phyloP scores from a whole-genome alignment of 306 rosid species.

The Coriaria nepalensis region DNA sequence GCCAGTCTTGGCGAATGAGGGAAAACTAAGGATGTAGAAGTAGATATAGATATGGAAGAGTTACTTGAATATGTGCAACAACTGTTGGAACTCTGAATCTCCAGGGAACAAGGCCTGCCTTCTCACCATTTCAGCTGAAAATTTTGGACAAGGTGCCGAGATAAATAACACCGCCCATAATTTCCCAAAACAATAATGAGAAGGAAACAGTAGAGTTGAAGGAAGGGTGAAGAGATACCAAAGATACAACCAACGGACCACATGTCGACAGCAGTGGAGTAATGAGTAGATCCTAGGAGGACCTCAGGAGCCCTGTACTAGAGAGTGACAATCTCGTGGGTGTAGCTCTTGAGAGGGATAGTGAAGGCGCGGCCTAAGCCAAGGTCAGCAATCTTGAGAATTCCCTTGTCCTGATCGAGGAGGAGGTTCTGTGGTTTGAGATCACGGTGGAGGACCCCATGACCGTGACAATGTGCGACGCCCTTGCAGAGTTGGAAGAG shows the following conservation, averaged over 20 bases:
- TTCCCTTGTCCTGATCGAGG: constrained; percentile 56
- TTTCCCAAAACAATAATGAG: not conserved
- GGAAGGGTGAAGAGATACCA: constrained; percentile 17
- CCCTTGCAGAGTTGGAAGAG: constrained; percentile 90
- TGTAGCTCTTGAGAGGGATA: constrained; percentile 86
- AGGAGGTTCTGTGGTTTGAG: constrained; percentile 91
- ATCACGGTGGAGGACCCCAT: constrained; percentile 84
- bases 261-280: constrained; percentile 89
- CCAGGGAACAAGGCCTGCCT: constrained; percentile 85
- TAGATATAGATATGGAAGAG: not conserved
- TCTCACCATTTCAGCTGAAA: constrained; percentile 75
- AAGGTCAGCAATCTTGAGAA: constrained; percentile 81
- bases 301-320: constrained; percentile 98
- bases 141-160: not conserved
- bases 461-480: constrained; percentile 88
- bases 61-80: constrained; percentile 80
- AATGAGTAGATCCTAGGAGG: constrained; percentile 71
- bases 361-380: constrained; percentile 90
- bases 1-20: not conserved
- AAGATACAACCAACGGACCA: constrained; percentile 98
- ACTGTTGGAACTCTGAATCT: constrained; percentile 88
- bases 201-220: not conserved
- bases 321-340: constrained; percentile 93
- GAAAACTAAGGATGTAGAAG: not conserved
- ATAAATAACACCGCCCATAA: not conserved